These are phyloP conservation scores for Chlamydomonas sp. DNA, from an alignment of 139 green algal genomes.

Conservation along the genomic window DNA sequence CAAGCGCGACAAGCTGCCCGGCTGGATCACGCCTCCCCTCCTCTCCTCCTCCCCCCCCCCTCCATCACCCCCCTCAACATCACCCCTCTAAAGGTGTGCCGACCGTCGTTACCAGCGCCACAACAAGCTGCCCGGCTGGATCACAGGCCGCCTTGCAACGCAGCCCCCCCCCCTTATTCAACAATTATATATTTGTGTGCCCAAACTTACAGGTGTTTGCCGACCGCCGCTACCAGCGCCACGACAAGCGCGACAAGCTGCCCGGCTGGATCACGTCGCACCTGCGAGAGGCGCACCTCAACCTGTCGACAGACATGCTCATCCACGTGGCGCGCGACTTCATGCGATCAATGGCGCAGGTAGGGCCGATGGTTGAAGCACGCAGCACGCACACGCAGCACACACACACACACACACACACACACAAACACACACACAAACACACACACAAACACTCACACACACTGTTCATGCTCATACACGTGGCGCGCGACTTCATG, in stretches of 20 bases:
- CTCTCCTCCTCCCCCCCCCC: no score
- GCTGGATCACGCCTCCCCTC: conserved; percentile 89
- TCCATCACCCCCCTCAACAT: no score
- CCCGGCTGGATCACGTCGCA: conserved; percentile 88
- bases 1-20: conserved; percentile 92
- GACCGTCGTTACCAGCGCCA: conserved; percentile 88
- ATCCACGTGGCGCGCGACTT: conserved; percentile 51
- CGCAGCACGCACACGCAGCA: no score
- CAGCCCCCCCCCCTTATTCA: no score
- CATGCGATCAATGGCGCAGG: background rate
- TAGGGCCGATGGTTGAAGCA: background rate
- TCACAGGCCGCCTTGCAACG: conserved; percentile 81
- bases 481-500: conserved; percentile 40
- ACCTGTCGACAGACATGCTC: conserved; percentile 93
- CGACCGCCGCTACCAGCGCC: conserved; percentile 85
- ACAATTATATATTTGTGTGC: no score
- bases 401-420: no score
- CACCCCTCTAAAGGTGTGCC: no score
- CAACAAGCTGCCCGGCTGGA: conserved; percentile 96
- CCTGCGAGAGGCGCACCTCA: conserved; percentile 86
- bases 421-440: no score
- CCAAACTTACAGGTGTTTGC: conserved; percentile 84
- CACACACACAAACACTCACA: background rate
- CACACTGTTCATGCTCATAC: conserved; percentile 81
- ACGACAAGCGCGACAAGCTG: conserved; percentile 96